Base-by-base conservation (phyloP, 202 grass and related monocot species). In the Zizania palustris region DNA sequence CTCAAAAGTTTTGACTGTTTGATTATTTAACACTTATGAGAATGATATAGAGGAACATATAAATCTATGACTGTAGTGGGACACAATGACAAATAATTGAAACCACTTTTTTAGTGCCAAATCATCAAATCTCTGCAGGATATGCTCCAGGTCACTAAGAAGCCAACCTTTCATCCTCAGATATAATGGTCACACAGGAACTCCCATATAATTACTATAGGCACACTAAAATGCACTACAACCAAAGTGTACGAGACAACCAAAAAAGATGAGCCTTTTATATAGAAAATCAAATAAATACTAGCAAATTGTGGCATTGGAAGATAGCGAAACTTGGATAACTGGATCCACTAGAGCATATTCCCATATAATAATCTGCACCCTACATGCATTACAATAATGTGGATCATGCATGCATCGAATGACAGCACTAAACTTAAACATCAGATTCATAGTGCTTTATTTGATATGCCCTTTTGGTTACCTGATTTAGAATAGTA, bases 121-220 rank as follows among this genome's bases (percentile, higher is more conserved):
- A 28, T 28, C 28, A 28, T 28, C 28, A 28, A 28, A 28, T 28
- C 40, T 71, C 21, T 14, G 45, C 18, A 16, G 5, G 45, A 84
- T 80, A 84, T 63, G 35, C 43, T 84, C 66, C 42, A 9, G 41
- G 14, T 50, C 59, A 66, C 10, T 60, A 66, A 59, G 45, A 73
- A 66, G 3, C 28, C 28, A 28, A 28, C 0, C 28, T 28, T 28
- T 28, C 28, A 28, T 28, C 28, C 28, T 28, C 28, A 36, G 61
- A 16, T 40, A 48, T 62, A 55, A 39, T 53, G 36, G 20, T n/a
- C 16, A 61, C 36, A 5, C 9, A 69, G 42, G 65, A 80, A 48
- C 11, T 69, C 6, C 40, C 58, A 46, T 33, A 45, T 28, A 55
- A 48, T 39, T 16, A 50, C 59, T 64, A 58, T 53, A 79, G 49